These are phyloP conservation scores for Aspergillus kassunensis DNA, from an alignment of 495 filamentous ascomycete species.

Conservation along the genomic window DNA sequence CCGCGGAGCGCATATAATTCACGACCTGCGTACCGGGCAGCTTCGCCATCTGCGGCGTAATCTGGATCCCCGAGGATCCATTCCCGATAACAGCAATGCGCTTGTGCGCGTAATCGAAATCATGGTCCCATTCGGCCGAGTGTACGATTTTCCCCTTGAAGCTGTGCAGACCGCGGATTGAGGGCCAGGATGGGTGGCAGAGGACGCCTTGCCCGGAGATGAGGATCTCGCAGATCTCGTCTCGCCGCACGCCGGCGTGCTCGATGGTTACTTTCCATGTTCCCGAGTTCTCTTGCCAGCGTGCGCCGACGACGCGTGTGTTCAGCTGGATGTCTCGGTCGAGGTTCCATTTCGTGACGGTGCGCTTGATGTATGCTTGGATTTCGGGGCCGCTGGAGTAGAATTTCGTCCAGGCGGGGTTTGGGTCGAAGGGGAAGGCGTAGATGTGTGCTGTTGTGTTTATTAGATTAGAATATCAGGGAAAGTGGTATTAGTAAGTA, in stretches of 20 bases:
- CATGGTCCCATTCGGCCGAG: conserved; percentile 46
- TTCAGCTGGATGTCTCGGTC: conserved; percentile 42
- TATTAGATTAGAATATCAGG: too few relatives aligned
- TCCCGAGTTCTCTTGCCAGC: conserved; percentile 45
- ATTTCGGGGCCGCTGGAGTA: conserved; percentile 58
- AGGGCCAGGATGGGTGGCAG: conserved; percentile 33
- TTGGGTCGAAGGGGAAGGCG: conserved; percentile 54
- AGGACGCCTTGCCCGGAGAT: conserved; percentile 26
- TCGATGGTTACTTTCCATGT: conserved; percentile 29
- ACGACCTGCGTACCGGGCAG: conserved; percentile 1
- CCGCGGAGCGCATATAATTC: conserved; percentile 25
- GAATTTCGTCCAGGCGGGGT: conserved; percentile 55
- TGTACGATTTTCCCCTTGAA: conserved; percentile 50
- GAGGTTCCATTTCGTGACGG: conserved; percentile 52
- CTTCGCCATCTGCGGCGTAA: conserved; percentile 49
- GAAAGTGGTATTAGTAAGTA: too few relatives aligned
- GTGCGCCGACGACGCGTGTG: conserved; percentile 36
- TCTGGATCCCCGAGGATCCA: conserved; percentile 48
- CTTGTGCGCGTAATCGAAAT: conserved; percentile 42
- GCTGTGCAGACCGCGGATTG: conserved; percentile 41
- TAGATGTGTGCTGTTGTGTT: conserved; percentile 32
- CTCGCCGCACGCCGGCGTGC: conserved; percentile 15
- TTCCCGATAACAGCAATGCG: conserved; percentile 48
- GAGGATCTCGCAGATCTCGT: conserved; percentile 48
- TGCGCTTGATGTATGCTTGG: conserved; percentile 49